phyloP scores from a whole-genome alignment of 768 basidiomycete species.

The Amanita thiersii region DNA sequence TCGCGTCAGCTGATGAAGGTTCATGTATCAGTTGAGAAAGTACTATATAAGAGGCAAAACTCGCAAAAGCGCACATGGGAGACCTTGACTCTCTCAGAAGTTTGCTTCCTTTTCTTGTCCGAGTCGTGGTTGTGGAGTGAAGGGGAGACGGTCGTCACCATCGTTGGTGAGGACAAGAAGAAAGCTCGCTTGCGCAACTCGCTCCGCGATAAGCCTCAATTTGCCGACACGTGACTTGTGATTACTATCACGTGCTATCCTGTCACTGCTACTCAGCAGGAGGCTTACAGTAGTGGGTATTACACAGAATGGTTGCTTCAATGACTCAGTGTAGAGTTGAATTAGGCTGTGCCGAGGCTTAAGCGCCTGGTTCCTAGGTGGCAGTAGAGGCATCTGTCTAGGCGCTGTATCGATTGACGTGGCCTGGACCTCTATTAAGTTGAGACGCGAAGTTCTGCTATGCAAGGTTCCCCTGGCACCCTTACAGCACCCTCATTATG shows the following conservation, averaged over 20 bases:
- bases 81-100: conserved; percentile 47
- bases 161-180: conserved; percentile 11
- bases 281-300: too few relatives aligned
- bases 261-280: too few relatives aligned
- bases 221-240: conserved; percentile 10
- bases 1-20: conserved; percentile 44
- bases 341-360: too few relatives aligned
- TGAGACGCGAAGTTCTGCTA: too few relatives aligned
- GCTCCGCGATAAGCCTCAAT: neutral
- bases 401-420: too few relatives aligned
- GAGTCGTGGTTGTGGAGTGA: conserved; percentile 24
- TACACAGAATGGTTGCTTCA: too few relatives aligned
- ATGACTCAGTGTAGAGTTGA: too few relatives aligned
- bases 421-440: too few relatives aligned
- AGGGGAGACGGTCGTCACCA: conserved; percentile 25
- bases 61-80: conserved; percentile 50
- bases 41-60: neutral
- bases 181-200: conserved; percentile 2
- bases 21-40: neutral
- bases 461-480: too few relatives aligned
- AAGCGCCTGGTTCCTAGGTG: too few relatives aligned
- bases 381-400: too few relatives aligned
- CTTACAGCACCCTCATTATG: too few relatives aligned
- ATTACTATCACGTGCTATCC: conserved; percentile 15
- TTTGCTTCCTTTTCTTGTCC: conserved; percentile 40